phyloP scores from a whole-genome alignment of 169 alveolate genomes.

The Plasmodium gallinaceum region DNA sequence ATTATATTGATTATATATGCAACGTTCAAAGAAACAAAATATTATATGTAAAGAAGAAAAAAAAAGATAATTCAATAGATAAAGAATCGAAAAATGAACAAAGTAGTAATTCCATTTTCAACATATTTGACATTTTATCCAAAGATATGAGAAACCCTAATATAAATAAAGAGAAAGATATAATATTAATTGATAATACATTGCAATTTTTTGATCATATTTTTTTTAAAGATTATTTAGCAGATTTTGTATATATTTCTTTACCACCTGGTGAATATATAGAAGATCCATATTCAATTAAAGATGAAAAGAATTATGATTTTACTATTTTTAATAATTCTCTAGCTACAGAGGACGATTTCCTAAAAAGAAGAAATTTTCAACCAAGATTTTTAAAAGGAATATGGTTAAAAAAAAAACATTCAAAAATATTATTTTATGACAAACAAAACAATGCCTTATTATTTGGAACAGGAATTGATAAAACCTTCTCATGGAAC shows the following conservation, averaged over 20 bases:
- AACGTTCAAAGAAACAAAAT: constrained; percentile 50
- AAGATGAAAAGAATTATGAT: constrained; percentile 77
- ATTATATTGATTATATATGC: constrained; percentile 57
- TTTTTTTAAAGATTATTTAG: constrained; percentile 76
- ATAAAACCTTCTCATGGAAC: constrained; percentile 79
- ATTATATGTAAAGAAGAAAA: constrained; percentile 12
- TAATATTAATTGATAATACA: constrained; percentile 41
- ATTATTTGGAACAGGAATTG: constrained; percentile 78
- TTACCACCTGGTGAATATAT: constrained; percentile 79
- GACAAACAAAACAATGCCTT: constrained; percentile 79
- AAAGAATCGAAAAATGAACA: neutral
- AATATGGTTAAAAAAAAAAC: constrained; percentile 78
- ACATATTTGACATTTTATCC: constrained; percentile 19
- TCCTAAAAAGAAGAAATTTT: constrained; percentile 45
- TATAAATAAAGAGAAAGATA: constrained; percentile 27
- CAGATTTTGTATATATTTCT: constrained; percentile 75
- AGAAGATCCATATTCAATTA: constrained; percentile 64
- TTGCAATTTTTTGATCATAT: constrained; percentile 71
- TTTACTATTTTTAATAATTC: constrained; percentile 60
- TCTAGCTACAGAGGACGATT: constrained; percentile 69
- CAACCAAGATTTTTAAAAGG: constrained; percentile 76
- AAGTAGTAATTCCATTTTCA: neutral
- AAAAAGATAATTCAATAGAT: neutral
- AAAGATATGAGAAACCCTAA: constrained; percentile 34
- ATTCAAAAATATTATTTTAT: constrained; percentile 77